phyloP scores from a whole-genome alignment of 2,329 filamentous ascomycete species.

The Penicillium sp. region DNA sequence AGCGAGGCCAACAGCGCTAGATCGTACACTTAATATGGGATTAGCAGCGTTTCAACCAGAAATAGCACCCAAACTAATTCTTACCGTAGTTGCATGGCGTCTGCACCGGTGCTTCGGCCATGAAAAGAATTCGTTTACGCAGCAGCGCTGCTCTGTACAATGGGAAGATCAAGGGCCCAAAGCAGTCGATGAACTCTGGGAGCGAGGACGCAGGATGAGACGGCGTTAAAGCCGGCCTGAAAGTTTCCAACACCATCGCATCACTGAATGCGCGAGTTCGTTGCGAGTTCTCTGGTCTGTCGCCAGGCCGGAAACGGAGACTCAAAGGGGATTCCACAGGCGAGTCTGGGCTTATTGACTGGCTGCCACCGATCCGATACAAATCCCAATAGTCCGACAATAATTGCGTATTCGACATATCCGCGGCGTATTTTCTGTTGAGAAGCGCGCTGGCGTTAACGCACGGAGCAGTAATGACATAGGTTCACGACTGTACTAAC shows the following conservation, averaged over 20 bases:
- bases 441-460: conserved; percentile 10
- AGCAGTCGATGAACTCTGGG: conserved; percentile 67
- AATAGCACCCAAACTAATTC: conserved; percentile 10
- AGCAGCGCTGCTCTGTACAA: conserved; percentile 81
- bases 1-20: conserved; percentile 90
- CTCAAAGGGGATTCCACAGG: conserved; percentile 50
- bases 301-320: conserved; percentile 51
- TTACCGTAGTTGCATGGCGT: conserved; percentile 82
- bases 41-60: conserved; percentile 1
- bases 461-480: neutral
- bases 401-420: conserved; percentile 56
- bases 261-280: conserved; percentile 40
- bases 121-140: conserved; percentile 80
- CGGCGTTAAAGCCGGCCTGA: conserved; percentile 58
- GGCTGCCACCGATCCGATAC: conserved; percentile 34
- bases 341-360: conserved; percentile 40
- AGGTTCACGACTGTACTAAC: conserved; percentile 39
- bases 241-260: conserved; percentile 37
- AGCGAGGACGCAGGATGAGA: conserved; percentile 86
- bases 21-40: conserved; percentile 66
- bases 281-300: conserved; percentile 21
- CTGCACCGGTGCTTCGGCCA: conserved; percentile 79
- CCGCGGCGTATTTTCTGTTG: conserved; percentile 52
- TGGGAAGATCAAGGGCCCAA: conserved; percentile 88
- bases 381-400: conserved; percentile 77